Percentiles rank a stretch among this genome's conserved stretches.
phyloP scores from a whole-genome alignment of 495 filamentous ascomycete genomes.

The Xylaria intraflava region DNA sequence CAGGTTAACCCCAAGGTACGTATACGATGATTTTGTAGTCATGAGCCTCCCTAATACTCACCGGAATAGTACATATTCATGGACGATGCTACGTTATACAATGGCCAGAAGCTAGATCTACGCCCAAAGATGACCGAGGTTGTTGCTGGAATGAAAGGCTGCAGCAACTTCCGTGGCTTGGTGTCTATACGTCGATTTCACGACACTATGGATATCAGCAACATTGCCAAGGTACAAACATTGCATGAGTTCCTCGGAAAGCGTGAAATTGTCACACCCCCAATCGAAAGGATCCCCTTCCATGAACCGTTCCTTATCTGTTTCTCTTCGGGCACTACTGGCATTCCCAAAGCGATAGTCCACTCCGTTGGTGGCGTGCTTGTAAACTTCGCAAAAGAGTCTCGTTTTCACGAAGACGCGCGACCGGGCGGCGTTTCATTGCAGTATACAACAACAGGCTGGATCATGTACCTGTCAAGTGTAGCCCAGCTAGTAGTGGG shows the following conservation, averaged over 20 bases:
- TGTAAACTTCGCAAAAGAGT: slow-evolving; percentile 55
- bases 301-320: slow-evolving; percentile 65
- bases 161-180: slow-evolving; percentile 55
- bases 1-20: slow-evolving; percentile 59
- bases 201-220: slow-evolving; percentile 50
- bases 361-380: slow-evolving; percentile 60
- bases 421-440: slow-evolving; percentile 41
- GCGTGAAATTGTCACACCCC: slow-evolving; percentile 31
- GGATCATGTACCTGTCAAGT: slow-evolving; percentile 75
- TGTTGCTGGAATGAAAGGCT: slow-evolving; percentile 50
- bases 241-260: slow-evolving; percentile 46
- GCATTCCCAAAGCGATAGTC: slow-evolving; percentile 69
- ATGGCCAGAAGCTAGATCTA: slow-evolving; percentile 66
- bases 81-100: slow-evolving; percentile 73
- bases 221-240: slow-evolving; percentile 48
- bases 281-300: slow-evolving; percentile 57
- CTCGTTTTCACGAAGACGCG: slow-evolving; percentile 51
- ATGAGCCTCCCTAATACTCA: slow-evolving; percentile 1
- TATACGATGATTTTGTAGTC: neutral
- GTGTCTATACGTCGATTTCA: slow-evolving; percentile 61
- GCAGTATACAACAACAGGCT: slow-evolving; percentile 64
- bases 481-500: slow-evolving; percentile 50
- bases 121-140: slow-evolving; percentile 64
- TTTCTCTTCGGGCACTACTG: slow-evolving; percentile 67
- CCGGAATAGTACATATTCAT: slow-evolving; percentile 56